phyloP scores from a whole-genome alignment of 345 rosid genomes.

The Punica granatum region DNA sequence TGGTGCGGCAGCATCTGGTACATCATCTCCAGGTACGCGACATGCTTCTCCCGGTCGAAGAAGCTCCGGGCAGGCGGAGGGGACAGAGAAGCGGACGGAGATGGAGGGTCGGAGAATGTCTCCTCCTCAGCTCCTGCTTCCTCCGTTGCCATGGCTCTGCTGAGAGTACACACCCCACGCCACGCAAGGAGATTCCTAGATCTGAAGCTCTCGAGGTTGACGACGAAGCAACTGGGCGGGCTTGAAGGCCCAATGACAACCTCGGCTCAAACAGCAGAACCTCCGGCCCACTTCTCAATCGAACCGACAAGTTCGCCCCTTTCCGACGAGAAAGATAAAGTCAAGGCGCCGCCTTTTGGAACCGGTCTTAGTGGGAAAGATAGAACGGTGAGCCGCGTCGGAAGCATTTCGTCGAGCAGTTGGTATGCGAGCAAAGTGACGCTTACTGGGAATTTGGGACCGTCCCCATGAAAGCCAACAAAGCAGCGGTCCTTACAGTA shows the following conservation, averaged over 20 bases:
- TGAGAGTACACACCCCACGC: not conserved
- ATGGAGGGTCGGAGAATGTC: constrained; percentile 17
- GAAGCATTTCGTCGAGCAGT: constrained; percentile 44
- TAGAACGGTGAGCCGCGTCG: not conserved
- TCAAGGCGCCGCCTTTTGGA: constrained; percentile 2
- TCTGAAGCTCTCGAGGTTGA: not conserved
- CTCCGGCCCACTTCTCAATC: not conserved
- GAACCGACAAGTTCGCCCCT: not conserved
- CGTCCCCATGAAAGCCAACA: constrained; percentile 40
- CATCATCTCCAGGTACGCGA: constrained; percentile 65
- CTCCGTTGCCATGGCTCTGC: constrained; percentile 9
- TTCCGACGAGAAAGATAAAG: not conserved
- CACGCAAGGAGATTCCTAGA: not conserved
- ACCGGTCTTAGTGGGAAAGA: not conserved
- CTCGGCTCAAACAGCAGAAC: not conserved
- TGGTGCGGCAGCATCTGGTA: constrained; percentile 57
- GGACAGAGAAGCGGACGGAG: constrained; percentile 18
- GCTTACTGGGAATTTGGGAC: not conserved
- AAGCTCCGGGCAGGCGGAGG: constrained; percentile 11
- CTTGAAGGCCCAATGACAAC: not conserved
- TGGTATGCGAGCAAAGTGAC: constrained; percentile 26
- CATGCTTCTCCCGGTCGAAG: constrained; percentile 59
- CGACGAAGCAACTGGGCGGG: not conserved
- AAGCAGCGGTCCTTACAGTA: constrained; percentile 33
- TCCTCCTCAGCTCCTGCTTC: constrained; percentile 24